phyloP scores from a whole-genome alignment of 768 basidiomycete species.

The Candolleomyces aberdarensis region DNA sequence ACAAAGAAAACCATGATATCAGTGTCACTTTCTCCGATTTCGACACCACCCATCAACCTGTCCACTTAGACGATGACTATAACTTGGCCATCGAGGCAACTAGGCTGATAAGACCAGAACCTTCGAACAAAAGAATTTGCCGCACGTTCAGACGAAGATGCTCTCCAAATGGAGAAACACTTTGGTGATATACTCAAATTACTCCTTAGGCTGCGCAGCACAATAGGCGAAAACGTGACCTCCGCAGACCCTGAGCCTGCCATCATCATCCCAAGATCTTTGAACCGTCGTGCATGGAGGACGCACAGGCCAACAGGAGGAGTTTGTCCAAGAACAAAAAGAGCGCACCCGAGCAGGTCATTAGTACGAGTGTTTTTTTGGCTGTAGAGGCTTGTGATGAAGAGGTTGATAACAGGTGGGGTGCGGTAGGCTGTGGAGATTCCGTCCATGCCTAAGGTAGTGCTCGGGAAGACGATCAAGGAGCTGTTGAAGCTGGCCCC shows the following conservation, averaged over 20 bases:
- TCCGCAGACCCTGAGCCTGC: conserved; percentile 20
- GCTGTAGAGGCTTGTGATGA: conserved; percentile 1
- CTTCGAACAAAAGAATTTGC: no score
- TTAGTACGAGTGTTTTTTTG: conserved; percentile 10
- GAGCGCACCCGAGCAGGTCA: no score
- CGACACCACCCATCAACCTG: no score
- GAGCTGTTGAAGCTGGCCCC: no score
- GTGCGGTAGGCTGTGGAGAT: conserved; percentile 3
- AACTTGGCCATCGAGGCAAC: no score
- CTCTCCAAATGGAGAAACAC: conserved; percentile 18
- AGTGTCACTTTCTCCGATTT: no score
- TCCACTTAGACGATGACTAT: no score
- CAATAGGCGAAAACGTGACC: conserved; percentile 20
- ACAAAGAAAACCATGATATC: no score
- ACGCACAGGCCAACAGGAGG: conserved; percentile 22
- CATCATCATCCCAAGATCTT: conserved; percentile 7
- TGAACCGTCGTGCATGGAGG: conserved; percentile 17
- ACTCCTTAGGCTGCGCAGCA: conserved; percentile 21
- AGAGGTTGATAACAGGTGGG: conserved; percentile 2
- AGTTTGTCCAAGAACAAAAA: neutral
- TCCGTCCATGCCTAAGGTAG: conserved; percentile 11
- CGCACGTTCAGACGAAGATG: conserved; percentile 3
- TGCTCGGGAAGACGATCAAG: conserved; percentile 13
- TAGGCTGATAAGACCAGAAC: no score
- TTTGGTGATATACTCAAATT: conserved; percentile 23